A percentile compares a stretch with the other conserved stretches of the same genome.
Evolutionary conservation across 352 stramenopile species (phyloP).

Genomic region (Globisporangium acanthophoron): DNA sequence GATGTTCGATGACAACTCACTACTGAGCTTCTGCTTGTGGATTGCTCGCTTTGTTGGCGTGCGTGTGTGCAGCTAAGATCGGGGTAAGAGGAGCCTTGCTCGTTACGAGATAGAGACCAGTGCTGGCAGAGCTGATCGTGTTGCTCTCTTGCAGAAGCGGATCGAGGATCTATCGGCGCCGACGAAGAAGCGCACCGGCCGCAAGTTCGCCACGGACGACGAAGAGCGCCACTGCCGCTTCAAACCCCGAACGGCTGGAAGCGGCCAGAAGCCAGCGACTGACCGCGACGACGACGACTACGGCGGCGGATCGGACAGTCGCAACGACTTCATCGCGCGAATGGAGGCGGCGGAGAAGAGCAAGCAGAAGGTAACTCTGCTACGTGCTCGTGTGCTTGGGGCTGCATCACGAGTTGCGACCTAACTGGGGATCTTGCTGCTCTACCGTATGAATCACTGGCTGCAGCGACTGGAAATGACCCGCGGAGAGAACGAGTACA

Average conservation of each 20-base stretch:
- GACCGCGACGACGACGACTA: constrained; percentile 21
- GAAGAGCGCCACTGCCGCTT: constrained; percentile 76
- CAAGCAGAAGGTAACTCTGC: constrained; percentile 51
- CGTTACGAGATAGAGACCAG: background rate
- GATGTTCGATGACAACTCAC: background rate
- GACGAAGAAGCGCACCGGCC: constrained; percentile 25
- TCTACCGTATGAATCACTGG: background rate
- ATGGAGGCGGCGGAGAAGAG: constrained; percentile 81
- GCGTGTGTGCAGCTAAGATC: constrained; percentile 1
- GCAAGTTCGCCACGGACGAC: constrained; percentile 66
- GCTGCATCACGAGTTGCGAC: background rate
- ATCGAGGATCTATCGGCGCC: constrained; percentile 57
- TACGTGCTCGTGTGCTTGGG: background rate
- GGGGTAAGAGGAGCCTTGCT: background rate
- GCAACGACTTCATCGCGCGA: constrained; percentile 51
- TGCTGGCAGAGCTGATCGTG: background rate
- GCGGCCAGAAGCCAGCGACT: constrained; percentile 17
- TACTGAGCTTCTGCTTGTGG: background rate
- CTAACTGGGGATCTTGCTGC: background rate
- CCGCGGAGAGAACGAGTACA: constrained; percentile 74
- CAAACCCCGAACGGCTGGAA: constrained; percentile 21
- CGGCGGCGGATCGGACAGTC: constrained; percentile 4
- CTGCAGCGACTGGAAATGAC: constrained; percentile 66
- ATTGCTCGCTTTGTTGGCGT: background rate
- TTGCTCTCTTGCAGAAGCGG: constrained; percentile 36